phyloP scores from a whole-genome alignment of 371 early-diverging fungal genomes.

The Batrachochytrium dendrobatidis region DNA sequence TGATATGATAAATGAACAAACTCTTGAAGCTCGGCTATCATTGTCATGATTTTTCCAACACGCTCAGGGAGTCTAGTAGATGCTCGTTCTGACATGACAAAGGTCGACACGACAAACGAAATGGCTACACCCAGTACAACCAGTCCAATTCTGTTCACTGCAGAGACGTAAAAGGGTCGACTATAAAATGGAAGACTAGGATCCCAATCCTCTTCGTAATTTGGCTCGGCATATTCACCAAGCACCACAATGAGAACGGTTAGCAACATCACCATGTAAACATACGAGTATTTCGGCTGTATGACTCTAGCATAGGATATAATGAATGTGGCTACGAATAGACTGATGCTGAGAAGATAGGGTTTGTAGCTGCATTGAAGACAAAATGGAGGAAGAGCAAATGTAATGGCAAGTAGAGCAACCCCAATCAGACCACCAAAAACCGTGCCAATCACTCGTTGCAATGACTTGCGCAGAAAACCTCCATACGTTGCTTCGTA shows the following conservation, averaged over 20 bases:
- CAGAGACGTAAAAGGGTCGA: neutral
- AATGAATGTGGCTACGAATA: neutral
- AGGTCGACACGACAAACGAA: neutral
- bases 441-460: neutral
- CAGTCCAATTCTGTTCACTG: neutral
- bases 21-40: neutral
- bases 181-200: neutral
- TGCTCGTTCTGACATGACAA: neutral
- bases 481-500: neutral
- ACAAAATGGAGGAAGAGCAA: neutral
- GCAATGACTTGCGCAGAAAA: neutral
- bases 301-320: neutral
- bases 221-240: neutral
- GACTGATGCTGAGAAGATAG: neutral
- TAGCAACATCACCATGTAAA: neutral
- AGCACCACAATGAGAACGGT: slow-evolving; percentile 1
- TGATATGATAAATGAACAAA: neutral
- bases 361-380: slow-evolving; percentile 1
- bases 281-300: neutral
- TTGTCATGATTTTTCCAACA: neutral
- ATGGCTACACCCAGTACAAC: neutral
- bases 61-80: neutral
- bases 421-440: neutral
- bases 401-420: neutral
- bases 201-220: neutral